A percentile compares a stretch with the other conserved stretches of the same genome.
These are phyloP conservation scores for Xeromyces bisporus DNA, from an alignment of 495 filamentous ascomycete species.

Conservation along the genomic window DNA sequence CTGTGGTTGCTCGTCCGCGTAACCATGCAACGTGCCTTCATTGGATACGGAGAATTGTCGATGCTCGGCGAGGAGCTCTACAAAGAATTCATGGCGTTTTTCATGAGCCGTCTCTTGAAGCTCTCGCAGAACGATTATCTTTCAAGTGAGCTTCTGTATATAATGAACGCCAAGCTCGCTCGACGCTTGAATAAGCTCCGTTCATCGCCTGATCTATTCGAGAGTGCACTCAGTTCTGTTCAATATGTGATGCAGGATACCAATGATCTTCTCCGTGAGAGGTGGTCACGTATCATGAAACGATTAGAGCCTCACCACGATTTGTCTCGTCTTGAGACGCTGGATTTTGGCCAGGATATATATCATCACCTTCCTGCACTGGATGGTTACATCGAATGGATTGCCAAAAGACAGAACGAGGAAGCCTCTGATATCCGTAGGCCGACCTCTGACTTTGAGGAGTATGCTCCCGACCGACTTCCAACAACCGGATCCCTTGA, in stretches of 20 bases:
- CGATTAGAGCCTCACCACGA: not conserved
- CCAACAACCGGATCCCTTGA: no score
- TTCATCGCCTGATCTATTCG: no score
- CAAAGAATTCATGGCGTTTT: slow-evolving; percentile 39
- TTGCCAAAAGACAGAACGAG: not conserved
- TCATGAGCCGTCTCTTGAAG: slow-evolving; percentile 26
- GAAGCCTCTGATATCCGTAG: not conserved
- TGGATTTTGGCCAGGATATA: slow-evolving; percentile 3
- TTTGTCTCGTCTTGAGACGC: not conserved
- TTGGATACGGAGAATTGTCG: no score
- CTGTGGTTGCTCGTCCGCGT: slow-evolving; percentile 45
- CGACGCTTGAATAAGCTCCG: slow-evolving; percentile 32
- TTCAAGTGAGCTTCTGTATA: slow-evolving; percentile 18
- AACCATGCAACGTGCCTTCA: slow-evolving; percentile 21
- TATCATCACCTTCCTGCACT: slow-evolving; percentile 2
- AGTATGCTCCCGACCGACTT: no score
- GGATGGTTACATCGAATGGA: slow-evolving; percentile 2
- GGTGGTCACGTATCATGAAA: not conserved
- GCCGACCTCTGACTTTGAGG: not conserved
- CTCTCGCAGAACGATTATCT: slow-evolving; percentile 3
- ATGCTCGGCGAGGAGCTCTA: slow-evolving; percentile 19
- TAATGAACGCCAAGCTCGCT: slow-evolving; percentile 34
- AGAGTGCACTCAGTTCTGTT: not conserved
- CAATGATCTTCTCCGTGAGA: not conserved
- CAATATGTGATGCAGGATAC: not conserved